Evolutionary conservation across 768 basidiomycete species (phyloP).

Genomic region (Lyophyllum decastes): DNA sequence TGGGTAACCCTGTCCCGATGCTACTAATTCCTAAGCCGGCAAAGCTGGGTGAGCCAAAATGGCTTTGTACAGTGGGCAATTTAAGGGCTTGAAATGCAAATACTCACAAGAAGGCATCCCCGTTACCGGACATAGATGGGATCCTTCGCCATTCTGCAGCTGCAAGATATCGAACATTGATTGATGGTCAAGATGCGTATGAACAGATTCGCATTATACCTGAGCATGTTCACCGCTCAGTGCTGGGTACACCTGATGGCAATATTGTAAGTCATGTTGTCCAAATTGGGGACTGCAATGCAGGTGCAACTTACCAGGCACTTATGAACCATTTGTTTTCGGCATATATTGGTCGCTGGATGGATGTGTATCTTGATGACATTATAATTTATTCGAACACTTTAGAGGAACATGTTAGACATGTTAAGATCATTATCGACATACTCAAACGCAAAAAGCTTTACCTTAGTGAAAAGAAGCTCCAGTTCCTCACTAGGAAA

Average conservation of each 20-base stretch:
- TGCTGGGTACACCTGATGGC: not conserved
- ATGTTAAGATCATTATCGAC: conserved; percentile 25
- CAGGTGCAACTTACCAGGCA: conserved; percentile 34
- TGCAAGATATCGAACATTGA: conserved; percentile 1
- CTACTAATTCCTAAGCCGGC: not conserved
- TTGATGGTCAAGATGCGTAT: conserved; percentile 2
- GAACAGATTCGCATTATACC: not conserved
- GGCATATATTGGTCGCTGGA: conserved; percentile 20
- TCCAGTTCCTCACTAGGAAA: conserved; percentile 19
- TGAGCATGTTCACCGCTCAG: not conserved
- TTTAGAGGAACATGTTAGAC: conserved; percentile 28
- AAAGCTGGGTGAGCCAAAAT: not conserved
- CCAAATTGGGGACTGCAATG: conserved; percentile 9
- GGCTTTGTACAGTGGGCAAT: not conserved
- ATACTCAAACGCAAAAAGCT: conserved; percentile 24
- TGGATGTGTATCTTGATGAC: conserved; percentile 6
- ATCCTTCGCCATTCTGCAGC: not conserved
- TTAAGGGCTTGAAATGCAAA: not conserved
- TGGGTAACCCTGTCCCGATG: not conserved
- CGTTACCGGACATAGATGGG: not conserved
- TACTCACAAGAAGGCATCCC: not conserved
- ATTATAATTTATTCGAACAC: conserved; percentile 37
- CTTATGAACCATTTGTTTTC: conserved; percentile 38
- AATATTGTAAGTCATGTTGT: not conserved
- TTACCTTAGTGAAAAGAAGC: conserved; percentile 27